Evolutionary conservation across 345 rosid species (phyloP).

Genomic region (Euphorbia pulcherrima): DNA sequence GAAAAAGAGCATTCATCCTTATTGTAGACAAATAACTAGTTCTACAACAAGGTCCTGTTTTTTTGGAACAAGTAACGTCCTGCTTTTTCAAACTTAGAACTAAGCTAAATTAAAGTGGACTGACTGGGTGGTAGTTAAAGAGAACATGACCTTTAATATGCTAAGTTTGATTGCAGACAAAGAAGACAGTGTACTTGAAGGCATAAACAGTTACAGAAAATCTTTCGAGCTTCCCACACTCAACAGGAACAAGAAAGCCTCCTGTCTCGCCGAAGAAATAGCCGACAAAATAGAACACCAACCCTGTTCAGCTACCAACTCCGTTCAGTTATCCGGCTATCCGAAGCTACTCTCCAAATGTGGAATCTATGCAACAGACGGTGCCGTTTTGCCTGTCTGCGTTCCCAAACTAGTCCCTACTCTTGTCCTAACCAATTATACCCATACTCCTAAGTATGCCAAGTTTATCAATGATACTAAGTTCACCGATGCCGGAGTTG

Average conservation of each 20-base stretch:
- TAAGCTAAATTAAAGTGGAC: too few species aligned
- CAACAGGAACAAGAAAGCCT: constrained; percentile 50
- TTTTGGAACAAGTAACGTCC: too few species aligned
- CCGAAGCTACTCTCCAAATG: constrained; percentile 49
- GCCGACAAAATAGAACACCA: constrained; percentile 49
- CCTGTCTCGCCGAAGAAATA: constrained; percentile 54
- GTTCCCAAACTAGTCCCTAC: constrained; percentile 56
- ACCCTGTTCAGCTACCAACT: constrained; percentile 42
- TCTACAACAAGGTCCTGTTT: too few species aligned
- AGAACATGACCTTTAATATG: too few species aligned
- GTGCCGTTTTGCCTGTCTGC: constrained; percentile 58
- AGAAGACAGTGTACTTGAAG: constrained; percentile 49
- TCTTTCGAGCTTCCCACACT: constrained; percentile 40
- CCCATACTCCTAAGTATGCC: constrained; percentile 40
- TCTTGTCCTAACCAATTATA: constrained; percentile 62
- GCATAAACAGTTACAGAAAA: constrained; percentile 61
- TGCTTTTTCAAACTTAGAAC: too few species aligned
- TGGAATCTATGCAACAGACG: constrained; percentile 47
- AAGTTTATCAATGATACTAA: constrained; percentile 53
- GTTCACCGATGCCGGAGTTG: constrained; percentile 56
- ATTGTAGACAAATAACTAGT: too few species aligned
- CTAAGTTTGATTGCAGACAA: too few species aligned
- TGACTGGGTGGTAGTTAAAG: too few species aligned
- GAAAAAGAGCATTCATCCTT: too few species aligned
- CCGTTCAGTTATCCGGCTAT: constrained; percentile 38